Conservation (phyloP, 2,329 filamentous ascomycete genomes). For the Talaromyces sp. region DNA sequence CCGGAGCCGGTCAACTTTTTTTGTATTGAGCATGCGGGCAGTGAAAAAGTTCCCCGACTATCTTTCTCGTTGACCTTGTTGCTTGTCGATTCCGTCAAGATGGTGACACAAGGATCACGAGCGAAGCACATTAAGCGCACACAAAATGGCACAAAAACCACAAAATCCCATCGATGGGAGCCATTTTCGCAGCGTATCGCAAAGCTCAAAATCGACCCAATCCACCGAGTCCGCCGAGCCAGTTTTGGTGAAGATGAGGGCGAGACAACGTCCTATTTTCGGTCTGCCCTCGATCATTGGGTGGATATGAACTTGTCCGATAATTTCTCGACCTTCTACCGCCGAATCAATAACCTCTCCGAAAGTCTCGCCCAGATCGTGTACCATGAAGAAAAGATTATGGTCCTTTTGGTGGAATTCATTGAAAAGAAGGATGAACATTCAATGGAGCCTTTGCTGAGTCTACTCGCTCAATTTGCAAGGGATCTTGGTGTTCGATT, state of each 20-base stretch:
- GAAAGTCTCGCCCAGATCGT: conserved; percentile 91
- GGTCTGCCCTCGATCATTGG: conserved; percentile 83
- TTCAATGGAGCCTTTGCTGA: conserved; percentile 81
- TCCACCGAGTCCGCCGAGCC: conserved; percentile 80
- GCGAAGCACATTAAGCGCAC: conserved; percentile 67
- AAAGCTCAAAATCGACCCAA: conserved; percentile 89
- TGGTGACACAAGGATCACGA: conserved; percentile 64
- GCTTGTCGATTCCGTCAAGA: conserved; percentile 32
- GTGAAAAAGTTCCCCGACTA: conserved; percentile 23
- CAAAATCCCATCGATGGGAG: conserved; percentile 86
- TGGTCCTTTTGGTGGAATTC: conserved; percentile 73
- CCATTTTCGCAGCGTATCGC: conserved; percentile 87
- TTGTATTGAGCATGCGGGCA: conserved; percentile 31
- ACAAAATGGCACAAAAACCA: conserved; percentile 71
- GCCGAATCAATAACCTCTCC: conserved; percentile 73
- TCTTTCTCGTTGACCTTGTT: conserved; percentile 30
- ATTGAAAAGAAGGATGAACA: conserved; percentile 78
- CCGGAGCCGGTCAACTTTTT: conserved; percentile 43
- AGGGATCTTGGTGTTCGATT: conserved; percentile 87
- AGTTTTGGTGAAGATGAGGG: conserved; percentile 79
- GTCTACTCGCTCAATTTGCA: conserved; percentile 90
- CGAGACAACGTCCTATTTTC: conserved; percentile 82
- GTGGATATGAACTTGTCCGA: conserved; percentile 86
- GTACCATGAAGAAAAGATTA: conserved; percentile 84
- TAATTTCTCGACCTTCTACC: conserved; percentile 75